A percentile compares a stretch with the other conserved stretches of the same genome.
Evolutionary conservation across 495 filamentous ascomycete genomes (phyloP).

Genomic region (Opeltia flavorubescens): DNA sequence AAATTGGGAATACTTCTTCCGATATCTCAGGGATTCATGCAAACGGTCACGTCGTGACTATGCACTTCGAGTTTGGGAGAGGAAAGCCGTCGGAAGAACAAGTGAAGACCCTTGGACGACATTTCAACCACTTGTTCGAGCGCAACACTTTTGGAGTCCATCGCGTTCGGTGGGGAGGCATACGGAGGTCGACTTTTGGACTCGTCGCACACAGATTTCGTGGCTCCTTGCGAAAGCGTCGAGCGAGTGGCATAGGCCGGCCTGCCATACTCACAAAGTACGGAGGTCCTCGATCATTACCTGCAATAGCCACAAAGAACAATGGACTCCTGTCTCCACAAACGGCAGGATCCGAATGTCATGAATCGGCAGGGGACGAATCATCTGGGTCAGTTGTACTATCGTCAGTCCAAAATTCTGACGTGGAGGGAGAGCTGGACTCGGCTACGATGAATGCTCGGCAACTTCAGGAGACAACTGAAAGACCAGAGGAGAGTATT

Average conservation of each 20-base stretch:
- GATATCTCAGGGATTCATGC: not conserved
- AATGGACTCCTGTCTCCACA: not conserved
- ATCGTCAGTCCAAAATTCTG: no score
- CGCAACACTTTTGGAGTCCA: not conserved
- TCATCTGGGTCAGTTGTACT: no score
- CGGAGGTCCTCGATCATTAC: not conserved
- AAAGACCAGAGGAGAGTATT: no score
- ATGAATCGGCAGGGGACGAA: not conserved
- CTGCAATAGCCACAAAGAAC: not conserved
- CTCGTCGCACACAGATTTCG: not conserved
- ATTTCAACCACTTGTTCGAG: conserved; percentile 3
- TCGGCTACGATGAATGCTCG: no score
- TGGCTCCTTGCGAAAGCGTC: not conserved
- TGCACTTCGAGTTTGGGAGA: conserved; percentile 9
- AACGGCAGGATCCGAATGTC: not conserved
- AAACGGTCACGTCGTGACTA: conserved; percentile 2
- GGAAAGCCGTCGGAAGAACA: not conserved
- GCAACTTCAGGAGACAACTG: no score
- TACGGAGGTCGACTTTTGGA: not conserved
- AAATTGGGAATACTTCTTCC: not conserved
- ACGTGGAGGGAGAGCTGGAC: no score
- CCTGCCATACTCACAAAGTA: not conserved
- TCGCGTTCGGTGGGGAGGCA: conserved; percentile 5
- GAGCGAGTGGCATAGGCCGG: not conserved
- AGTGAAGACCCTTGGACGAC: not conserved